Base-by-base conservation (phyloP, 768 basidiomycete species). In the Chalciporus sphaerocephalus region DNA sequence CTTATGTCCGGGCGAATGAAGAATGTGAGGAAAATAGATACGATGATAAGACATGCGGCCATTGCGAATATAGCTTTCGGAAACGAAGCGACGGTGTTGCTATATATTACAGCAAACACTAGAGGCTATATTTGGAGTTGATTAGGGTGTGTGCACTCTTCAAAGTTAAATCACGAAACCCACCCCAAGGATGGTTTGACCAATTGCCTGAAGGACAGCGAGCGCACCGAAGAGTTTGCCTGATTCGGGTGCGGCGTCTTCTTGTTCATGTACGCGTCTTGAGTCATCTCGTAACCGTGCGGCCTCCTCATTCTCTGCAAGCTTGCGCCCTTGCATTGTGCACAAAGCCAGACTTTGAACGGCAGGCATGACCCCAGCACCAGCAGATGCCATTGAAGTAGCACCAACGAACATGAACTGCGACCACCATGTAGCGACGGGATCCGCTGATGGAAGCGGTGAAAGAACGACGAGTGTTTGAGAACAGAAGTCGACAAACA, bases 221-320 rank as follows among this genome's bases (percentile, higher is more conserved):
- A 89, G 68, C 1, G 85, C 85, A 12, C 86, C 86, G 44, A 90
- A 87, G 28, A 90, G 57, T 17, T 78, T 73, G 0, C 87, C 87
- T 1, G 57, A 53, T 30, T 67, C 59, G 22, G 55, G 59, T 49
- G 77, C 72, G 17, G 67, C 63, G 27, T 59, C 60, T 50, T 56
- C 47, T 13, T 52, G 51, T n/a, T 13, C 37, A 20, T 33, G 8
- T 9, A 9, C 15, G 7, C 38, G 38, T 15, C 36, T 54, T 16
- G 34, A 2, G 16, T 35, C 37, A 15, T 46, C 47, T 16, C 33
- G 55, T 23, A 46, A 16, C 17, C 46, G 60, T 21, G 42, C 70
- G 53, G 23, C 72, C 61, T 28, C 75, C 72, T 61, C 78, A 21
- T 58, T 52, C 38, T 59, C 50, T 18, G 44, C 58, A 33, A 58